These are phyloP conservation scores for Tolypocladium nubicola DNA, from an alignment of 2,329 filamentous ascomycete genomes.

Conservation along the genomic window DNA sequence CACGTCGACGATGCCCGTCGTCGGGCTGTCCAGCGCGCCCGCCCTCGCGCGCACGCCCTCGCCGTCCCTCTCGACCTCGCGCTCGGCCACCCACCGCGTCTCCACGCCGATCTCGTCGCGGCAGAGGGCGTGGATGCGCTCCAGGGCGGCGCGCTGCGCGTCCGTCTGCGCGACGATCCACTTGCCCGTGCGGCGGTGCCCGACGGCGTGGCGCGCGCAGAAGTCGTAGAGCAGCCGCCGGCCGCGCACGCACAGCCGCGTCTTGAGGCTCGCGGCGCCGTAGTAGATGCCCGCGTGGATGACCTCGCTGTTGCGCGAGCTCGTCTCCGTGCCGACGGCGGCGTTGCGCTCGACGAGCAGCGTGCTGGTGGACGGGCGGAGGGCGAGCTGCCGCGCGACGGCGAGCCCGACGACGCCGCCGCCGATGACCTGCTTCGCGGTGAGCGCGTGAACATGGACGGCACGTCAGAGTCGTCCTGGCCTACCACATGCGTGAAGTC, in stretches of 20 bases:
- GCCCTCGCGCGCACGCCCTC: conserved; percentile 62
- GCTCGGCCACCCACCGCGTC: conserved; percentile 53
- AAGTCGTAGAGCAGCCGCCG: conserved; percentile 69
- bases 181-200: conserved; percentile 69
- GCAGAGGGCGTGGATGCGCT: conserved; percentile 38
- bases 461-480: background rate
- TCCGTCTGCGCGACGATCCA: conserved; percentile 88
- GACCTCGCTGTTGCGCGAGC: conserved; percentile 86
- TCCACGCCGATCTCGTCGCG: conserved; percentile 43
- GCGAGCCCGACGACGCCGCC: conserved; percentile 68
- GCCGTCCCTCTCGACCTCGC: conserved; percentile 55
- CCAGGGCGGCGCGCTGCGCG: conserved; percentile 53
- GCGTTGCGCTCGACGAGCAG: conserved; percentile 74
- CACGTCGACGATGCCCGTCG: conserved; percentile 84
- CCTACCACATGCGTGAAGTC: conserved; percentile 38
- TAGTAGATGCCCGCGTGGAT: conserved; percentile 97
- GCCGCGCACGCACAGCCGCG: conserved; percentile 69
- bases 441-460: background rate
- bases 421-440: conserved; percentile 36
- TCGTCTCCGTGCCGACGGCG: conserved; percentile 73
- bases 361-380: conserved; percentile 50
- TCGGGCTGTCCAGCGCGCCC: conserved; percentile 72
- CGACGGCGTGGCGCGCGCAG: conserved; percentile 57
- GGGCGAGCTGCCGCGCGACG: conserved; percentile 62
- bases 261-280: conserved; percentile 65